Evolutionary conservation across 192 early-diverging fungal species (phyloP), one percentile per base, ranked within the genome.

Genomic region (Linnemannia hyalina): DNA sequence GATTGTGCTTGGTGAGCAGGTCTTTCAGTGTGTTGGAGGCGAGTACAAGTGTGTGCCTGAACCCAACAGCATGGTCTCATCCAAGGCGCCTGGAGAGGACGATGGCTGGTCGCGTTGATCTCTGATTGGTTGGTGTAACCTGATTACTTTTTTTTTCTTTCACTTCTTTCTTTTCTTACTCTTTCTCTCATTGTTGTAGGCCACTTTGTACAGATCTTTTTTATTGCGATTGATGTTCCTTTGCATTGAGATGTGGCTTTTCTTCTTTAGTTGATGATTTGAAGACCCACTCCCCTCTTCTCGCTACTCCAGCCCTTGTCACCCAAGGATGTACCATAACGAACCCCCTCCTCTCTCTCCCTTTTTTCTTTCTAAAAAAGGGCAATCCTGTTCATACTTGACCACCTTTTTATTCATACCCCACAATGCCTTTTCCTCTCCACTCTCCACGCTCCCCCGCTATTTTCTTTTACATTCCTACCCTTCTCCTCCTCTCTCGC

Each of bases 31-130:
- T 26, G 84, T 86, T 29, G 84, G 75, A 60, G 84, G 84, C 57
- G 84, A 86, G 72, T 86, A 86, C 75, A 86, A 86, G 38, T 86
- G 84, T 41, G 80, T 86, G 46, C 70, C 79, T 78, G 84, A 86
- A 42, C 79, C 84, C 1, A 86, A 86, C 72, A 86, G 73, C 60
- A 77, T 68, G 18, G 41, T 54, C n/a, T 81, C 84, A 1, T 74
- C 76, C 10, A 86, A 86, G 68, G 75, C 79, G 8, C 84, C 84
- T 36, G 84, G 84, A 32, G 84, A 86, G 41, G 84, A 81, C 23
- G 84, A 81, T 74, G 80, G 79, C 40, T 86, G 84, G 84, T 81
- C 84, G 46, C 84, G 84, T 29, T 86, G 55, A 75, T 32, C 6
- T 40, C 4, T 36, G 16, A 35, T 20, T 70, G 63, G 15, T 2